Conservation (phyloP, 192 early-diverging fungal species). For the Podila horticola region DNA sequence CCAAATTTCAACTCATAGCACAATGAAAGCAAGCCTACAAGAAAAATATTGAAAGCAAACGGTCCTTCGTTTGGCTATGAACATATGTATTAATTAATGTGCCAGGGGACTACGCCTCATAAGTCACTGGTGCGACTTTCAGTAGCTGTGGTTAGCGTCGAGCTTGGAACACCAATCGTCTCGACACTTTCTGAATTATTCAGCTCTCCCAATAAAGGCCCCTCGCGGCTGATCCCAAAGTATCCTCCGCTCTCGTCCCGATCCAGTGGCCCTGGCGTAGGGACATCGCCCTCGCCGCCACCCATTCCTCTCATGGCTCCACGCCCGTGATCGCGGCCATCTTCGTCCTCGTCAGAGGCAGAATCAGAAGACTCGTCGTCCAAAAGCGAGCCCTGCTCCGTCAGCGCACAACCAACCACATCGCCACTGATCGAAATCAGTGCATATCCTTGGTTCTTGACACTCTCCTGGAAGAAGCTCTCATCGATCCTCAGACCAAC, state of each 20-base stretch:
- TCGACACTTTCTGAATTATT: neutral
- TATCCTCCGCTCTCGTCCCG: too few species aligned
- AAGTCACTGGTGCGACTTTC: too few species aligned
- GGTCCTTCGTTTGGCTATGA: too few species aligned
- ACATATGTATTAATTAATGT: too few species aligned
- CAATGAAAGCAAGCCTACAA: neutral
- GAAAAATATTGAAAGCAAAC: neutral
- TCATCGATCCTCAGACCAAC: constrained; percentile 74
- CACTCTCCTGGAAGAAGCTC: constrained; percentile 68
- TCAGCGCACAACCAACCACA: constrained; percentile 59
- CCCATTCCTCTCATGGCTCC: neutral
- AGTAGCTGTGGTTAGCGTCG: neutral
- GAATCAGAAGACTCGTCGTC: constrained; percentile 1
- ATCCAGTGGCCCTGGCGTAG: too few species aligned
- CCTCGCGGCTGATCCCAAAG: neutral
- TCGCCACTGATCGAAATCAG: constrained; percentile 72
- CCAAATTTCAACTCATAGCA: neutral
- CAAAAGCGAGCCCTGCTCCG: constrained; percentile 1
- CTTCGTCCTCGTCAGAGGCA: constrained; percentile 14
- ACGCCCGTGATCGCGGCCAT: neutral
- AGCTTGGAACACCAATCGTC: neutral
- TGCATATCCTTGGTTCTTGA: constrained; percentile 80
- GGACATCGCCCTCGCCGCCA: too few species aligned
- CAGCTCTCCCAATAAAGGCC: neutral
- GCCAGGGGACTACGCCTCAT: too few species aligned